These are phyloP conservation scores for Artemisia argyi DNA, from an alignment of 129 eudicot genomes.

Conservation along the genomic window DNA sequence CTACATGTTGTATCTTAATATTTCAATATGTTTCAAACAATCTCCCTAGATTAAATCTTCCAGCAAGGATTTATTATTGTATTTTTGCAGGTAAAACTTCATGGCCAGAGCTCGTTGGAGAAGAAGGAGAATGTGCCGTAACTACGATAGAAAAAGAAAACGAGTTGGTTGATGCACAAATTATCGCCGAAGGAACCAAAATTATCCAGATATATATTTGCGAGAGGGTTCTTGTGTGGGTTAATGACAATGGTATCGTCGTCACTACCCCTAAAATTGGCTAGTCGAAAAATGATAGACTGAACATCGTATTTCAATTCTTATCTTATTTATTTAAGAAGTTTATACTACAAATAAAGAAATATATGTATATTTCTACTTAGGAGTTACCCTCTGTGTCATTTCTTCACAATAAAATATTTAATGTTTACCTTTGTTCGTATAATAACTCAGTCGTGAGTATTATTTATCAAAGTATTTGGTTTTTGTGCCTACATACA, in stretches of 20 bases:
- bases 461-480: no score
- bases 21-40: neutral
- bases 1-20: no score
- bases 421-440: no score
- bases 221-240: conserved; percentile 32
- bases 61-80: conserved; percentile 5
- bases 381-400: no score
- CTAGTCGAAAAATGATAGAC: neutral
- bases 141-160: conserved; percentile 33
- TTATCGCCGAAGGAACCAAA: conserved; percentile 2
- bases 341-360: no score
- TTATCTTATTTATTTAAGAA: no score
- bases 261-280: conserved; percentile 22
- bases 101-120: conserved; percentile 44
- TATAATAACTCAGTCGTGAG: no score
- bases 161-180: conserved; percentile 18
- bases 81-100: conserved; percentile 26
- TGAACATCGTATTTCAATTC: no score
- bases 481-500: no score
- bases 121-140: conserved; percentile 15
- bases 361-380: no score
- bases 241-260: conserved; percentile 16
- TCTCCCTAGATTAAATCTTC: neutral
- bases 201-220: conserved; percentile 15
- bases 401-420: no score